phyloP scores from a whole-genome alignment of 768 basidiomycete species.

The Crepidotus variabilis region DNA sequence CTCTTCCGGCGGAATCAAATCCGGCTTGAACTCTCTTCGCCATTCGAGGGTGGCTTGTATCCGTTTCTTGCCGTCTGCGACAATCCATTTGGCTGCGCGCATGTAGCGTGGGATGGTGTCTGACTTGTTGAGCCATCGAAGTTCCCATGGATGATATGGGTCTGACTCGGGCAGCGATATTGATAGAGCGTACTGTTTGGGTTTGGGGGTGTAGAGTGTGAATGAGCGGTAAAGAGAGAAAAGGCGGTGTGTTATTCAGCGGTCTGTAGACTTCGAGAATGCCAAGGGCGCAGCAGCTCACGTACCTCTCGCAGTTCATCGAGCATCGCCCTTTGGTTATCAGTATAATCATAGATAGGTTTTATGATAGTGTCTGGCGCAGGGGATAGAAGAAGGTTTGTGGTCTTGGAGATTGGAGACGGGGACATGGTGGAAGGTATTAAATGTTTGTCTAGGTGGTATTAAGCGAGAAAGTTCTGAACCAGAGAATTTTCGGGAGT shows the following conservation, averaged over 20 bases:
- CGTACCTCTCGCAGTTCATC: conserved; percentile 56
- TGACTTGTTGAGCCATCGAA: conserved; percentile 65
- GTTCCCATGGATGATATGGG: conserved; percentile 74
- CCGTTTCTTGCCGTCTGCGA: conserved; percentile 71
- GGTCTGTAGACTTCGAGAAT: neutral
- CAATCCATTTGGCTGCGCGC: conserved; percentile 83
- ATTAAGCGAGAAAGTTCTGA: neutral
- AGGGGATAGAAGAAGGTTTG: conserved; percentile 50
- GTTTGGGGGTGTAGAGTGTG: too few species aligned
- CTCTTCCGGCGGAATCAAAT: conserved; percentile 79
- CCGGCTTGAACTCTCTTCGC: conserved; percentile 82
- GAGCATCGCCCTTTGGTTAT: conserved; percentile 58
- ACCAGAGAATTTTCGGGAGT: neutral
- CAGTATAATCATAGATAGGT: conserved; percentile 58
- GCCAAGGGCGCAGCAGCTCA: conserved; percentile 15
- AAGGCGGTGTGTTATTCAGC: neutral
- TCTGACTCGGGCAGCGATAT: conserved; percentile 63
- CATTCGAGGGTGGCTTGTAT: conserved; percentile 79
- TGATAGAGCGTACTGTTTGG: conserved; percentile 61
- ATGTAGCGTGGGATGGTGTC: conserved; percentile 76
- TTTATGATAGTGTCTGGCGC: conserved; percentile 46
- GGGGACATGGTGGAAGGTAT: neutral
- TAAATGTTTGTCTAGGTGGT: conserved; percentile 1
- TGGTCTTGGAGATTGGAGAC: conserved; percentile 13
- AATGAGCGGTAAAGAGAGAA: neutral